Evolutionary conservation across 2,329 filamentous ascomycete species (phyloP).

Genomic region (Xylariaceae sp.): DNA sequence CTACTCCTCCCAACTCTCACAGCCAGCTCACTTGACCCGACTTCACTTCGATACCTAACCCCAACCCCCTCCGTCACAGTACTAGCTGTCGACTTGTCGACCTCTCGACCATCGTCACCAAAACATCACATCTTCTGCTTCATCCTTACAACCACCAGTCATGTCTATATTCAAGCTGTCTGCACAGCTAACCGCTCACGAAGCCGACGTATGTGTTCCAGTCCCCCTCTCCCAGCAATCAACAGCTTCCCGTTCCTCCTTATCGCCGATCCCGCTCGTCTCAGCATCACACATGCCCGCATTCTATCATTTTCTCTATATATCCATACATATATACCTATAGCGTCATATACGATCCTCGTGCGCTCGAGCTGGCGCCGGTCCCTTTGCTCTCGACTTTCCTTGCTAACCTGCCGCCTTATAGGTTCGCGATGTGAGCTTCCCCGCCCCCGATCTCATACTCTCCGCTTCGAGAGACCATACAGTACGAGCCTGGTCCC

Average conservation of each 20-base stretch:
- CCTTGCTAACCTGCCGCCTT: constrained; percentile 6
- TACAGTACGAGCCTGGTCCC: constrained; percentile 82
- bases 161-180: constrained; percentile 92
- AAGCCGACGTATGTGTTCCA: constrained; percentile 71
- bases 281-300: background rate
- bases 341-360: no score
- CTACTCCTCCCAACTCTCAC: background rate
- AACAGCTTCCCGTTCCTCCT: background rate
- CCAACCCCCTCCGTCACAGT: background rate
- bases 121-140: background rate
- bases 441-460: constrained; percentile 65
- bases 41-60: no score
- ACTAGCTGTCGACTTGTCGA: background rate
- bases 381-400: background rate
- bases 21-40: no score
- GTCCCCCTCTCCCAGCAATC: constrained; percentile 2
- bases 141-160: constrained; percentile 18
- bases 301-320: background rate
- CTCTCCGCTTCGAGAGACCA: constrained; percentile 88
- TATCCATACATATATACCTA: background rate
- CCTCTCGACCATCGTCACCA: background rate
- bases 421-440: constrained; percentile 82
- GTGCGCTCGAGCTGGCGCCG: no score
- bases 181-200: constrained; percentile 80
- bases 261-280: background rate